These are phyloP conservation scores for Rubia tinctorum DNA, from an alignment of 305 asterid species.

Conservation along the genomic window DNA sequence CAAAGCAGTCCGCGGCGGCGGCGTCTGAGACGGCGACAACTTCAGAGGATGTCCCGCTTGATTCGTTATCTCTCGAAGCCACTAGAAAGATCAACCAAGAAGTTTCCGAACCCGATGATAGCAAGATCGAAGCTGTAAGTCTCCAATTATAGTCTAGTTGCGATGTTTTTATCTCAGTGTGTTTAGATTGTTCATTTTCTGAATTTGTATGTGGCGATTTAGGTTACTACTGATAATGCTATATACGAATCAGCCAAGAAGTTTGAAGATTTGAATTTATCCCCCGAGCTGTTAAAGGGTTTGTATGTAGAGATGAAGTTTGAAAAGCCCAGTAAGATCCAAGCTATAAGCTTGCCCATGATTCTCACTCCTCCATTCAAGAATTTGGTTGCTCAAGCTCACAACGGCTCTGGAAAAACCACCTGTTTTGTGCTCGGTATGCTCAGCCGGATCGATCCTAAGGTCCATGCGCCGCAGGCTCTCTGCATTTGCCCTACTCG, in stretches of 20 bases:
- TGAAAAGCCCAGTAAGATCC: conserved; percentile 82
- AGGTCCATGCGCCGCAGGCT: conserved; percentile 66
- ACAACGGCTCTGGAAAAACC: conserved; percentile 95
- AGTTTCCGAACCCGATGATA: conserved; percentile 63
- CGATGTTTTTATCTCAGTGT: not conserved
- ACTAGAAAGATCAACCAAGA: conserved; percentile 26
- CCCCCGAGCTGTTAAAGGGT: conserved; percentile 71
- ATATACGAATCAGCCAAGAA: conserved; percentile 66
- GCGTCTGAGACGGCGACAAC: conserved; percentile 5
- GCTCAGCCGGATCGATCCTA: conserved; percentile 89
- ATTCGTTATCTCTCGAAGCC: conserved; percentile 39
- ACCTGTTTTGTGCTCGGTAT: conserved; percentile 96
- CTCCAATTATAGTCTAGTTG: not conserved
- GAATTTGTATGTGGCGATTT: conserved; percentile 1
- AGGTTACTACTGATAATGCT: conserved; percentile 78
- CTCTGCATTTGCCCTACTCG: conserved; percentile 96
- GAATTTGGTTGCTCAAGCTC: conserved; percentile 93
- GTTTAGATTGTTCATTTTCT: not conserved
- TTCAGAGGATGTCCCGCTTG: conserved; percentile 8
- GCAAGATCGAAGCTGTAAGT: conserved; percentile 58
- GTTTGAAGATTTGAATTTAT: conserved; percentile 78
- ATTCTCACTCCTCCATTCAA: conserved; percentile 77
- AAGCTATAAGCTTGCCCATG: conserved; percentile 86
- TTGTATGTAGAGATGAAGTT: conserved; percentile 77
- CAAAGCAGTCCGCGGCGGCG: conserved; percentile 20